Percentiles rank a stretch among this genome's conserved stretches.
phyloP scores from a whole-genome alignment of 2,329 filamentous ascomycete species.

The Cryoendolithus antarcticus region DNA sequence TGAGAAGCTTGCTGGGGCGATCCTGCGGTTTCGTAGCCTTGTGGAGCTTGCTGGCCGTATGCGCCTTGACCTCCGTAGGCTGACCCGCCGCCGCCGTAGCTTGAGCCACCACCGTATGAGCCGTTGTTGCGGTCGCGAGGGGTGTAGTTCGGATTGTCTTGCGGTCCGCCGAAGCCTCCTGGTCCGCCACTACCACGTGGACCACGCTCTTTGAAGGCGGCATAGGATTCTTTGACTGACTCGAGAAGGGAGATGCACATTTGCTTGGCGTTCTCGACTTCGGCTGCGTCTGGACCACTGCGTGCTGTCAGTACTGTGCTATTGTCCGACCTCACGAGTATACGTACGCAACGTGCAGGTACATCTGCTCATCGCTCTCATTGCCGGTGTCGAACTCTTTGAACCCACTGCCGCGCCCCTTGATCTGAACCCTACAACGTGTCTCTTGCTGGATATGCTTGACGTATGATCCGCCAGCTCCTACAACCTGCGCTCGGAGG shows the following conservation, averaged over 20 bases:
- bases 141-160: no score
- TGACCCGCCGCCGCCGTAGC: no score
- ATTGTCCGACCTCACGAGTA: neutral
- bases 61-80: constrained; percentile 16
- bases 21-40: constrained; percentile 6
- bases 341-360: constrained; percentile 81
- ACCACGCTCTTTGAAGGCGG: constrained; percentile 62
- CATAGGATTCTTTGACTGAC: constrained; percentile 81
- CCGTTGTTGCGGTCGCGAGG: constrained; percentile 26
- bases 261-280: constrained; percentile 77
- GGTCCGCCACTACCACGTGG: constrained; percentile 23
- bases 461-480: constrained; percentile 85
- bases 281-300: constrained; percentile 74
- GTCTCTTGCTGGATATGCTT: constrained; percentile 98
- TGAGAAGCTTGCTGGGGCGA: constrained; percentile 5
- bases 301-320: constrained; percentile 4
- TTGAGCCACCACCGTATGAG: constrained; percentile 7
- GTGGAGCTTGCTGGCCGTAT: constrained; percentile 11
- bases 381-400: constrained; percentile 76
- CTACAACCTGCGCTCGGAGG: constrained; percentile 87
- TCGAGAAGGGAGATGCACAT: constrained; percentile 78
- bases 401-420: constrained; percentile 89
- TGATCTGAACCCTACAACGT: constrained; percentile 92
- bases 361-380: constrained; percentile 95
- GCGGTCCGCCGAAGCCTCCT: constrained; percentile 15